A percentile compares a stretch with the other conserved stretches of the same genome.
phyloP scores from a whole-genome alignment of 192 early-diverging fungal genomes.

The Chytriomyces sp. region DNA sequence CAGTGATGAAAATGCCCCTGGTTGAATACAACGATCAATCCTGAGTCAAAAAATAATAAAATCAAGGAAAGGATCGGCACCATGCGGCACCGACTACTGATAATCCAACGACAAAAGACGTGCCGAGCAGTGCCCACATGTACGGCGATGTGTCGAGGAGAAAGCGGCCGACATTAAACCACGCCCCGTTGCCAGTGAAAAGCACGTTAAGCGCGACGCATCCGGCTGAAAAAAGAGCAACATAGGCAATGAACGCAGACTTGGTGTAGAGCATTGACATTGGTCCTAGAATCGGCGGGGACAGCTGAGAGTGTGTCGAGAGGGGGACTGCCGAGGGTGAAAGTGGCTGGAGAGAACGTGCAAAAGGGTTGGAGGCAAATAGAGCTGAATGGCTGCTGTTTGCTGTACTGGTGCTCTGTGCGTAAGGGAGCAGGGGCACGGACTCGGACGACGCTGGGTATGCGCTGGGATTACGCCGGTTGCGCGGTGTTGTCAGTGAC shows the following conservation, averaged over 20 bases:
- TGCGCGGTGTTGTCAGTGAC: slow-evolving; percentile 25
- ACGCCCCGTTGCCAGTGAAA: slow-evolving; percentile 85
- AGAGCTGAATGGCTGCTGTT: not conserved
- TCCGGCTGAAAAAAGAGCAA: slow-evolving; percentile 35
- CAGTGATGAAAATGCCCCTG: slow-evolving; percentile 95
- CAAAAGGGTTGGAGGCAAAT: slow-evolving; percentile 10
- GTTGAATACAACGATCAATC: not conserved
- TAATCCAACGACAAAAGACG: slow-evolving; percentile 82
- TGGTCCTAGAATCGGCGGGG: not conserved
- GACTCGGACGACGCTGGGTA: slow-evolving; percentile 10
- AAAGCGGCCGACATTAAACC: slow-evolving; percentile 85
- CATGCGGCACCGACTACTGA: slow-evolving; percentile 93
- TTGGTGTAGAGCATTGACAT: slow-evolving; percentile 47
- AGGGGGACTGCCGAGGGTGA: slow-evolving; percentile 13
- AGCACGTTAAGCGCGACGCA: slow-evolving; percentile 82
- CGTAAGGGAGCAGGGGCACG: not conserved
- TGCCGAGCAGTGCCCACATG: slow-evolving; percentile 88
- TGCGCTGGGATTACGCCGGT: slow-evolving; percentile 24
- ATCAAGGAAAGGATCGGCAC: slow-evolving; percentile 46
- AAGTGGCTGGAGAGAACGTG: slow-evolving; percentile 2
- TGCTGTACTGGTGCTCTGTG: not conserved
- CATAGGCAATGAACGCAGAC: slow-evolving; percentile 42
- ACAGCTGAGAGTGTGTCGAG: slow-evolving; percentile 1
- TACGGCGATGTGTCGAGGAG: slow-evolving; percentile 80
- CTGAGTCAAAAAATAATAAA: slow-evolving; percentile 7